Base-by-base conservation (phyloP, 768 basidiomycete species). In the Kwoniella heveanensis region DNA sequence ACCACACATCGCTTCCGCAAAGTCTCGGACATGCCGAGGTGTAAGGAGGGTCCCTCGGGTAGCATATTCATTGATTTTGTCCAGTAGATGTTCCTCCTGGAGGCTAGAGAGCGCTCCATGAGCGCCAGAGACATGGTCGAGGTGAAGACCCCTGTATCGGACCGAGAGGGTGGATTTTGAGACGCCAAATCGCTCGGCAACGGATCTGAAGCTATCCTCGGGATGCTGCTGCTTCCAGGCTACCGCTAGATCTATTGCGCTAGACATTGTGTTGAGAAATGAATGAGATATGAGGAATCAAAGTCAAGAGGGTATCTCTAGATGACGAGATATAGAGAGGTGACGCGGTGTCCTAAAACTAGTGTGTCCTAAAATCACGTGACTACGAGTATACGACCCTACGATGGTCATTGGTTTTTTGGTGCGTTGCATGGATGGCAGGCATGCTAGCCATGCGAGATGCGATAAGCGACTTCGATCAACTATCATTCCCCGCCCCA, bases 41-140 rank as follows among this genome's bases (percentile, higher is more conserved):
- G 46, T 55, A 17, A 66, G 32, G 15, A 62, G 54, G n/a, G 65
- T 66, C 6, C 60, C 60, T 46, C 50, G 13, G 29, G 22, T 39
- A 5, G 65, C 65, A 57, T 56, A 57, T 2, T 55, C 53, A 29
- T 60, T 62, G 44, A 62, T 57, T 32, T 29, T 54, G 1, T 8
- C 39, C 10, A 60, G 19, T 26, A 65, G 19, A 21, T 13, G 37
- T 1, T n/a, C 24, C n/a, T 65, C 64, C 36, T 65, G 50, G 1
- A 17, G 37, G 10, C 30, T 9, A 29, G 64, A 54, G 2, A 60
- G 51, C 27, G 47, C 27, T 7, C 47, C 25, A 25, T 26, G 49
- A 30, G 36, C 19, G 44, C 59, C 51, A 1, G 37, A 36, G 47
- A 27, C 46, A 25, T 46, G 22, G 51, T 52, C 39, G 39, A 44